A percentile compares a stretch with the other conserved stretches of the same genome.
Conservation (phyloP, 495 filamentous ascomycete genomes). For the Aspergillus sclerotiicarbonarius region DNA sequence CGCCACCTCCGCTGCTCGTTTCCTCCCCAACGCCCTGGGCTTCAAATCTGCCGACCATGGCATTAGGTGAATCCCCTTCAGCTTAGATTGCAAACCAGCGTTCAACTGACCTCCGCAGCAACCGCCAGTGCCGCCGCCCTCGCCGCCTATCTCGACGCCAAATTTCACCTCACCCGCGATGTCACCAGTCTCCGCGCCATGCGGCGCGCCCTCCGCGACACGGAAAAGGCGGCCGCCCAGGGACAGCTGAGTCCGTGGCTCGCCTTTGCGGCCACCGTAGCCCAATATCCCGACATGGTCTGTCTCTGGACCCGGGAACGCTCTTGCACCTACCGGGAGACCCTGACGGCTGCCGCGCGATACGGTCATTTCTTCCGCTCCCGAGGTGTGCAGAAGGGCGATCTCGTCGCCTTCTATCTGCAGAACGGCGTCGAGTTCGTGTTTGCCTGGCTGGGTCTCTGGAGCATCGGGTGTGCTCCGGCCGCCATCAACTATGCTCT, state of each 20-base stretch:
- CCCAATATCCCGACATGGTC: constrained; percentile 44
- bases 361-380: constrained; percentile 65
- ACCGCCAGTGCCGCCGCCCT: constrained; percentile 46
- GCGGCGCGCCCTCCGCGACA: constrained; percentile 35
- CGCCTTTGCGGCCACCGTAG: constrained; percentile 56
- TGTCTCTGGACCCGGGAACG: constrained; percentile 67
- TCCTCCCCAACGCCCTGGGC: background rate
- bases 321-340: constrained; percentile 61
- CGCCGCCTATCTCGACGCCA: constrained; percentile 67
- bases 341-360: constrained; percentile 53
- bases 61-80: background rate
- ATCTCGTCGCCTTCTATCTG: constrained; percentile 68
- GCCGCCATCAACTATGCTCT: constrained; percentile 75
- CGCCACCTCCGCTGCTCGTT: background rate
- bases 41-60: background rate
- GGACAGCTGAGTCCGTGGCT: constrained; percentile 62
- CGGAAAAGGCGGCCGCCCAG: constrained; percentile 36
- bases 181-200: constrained; percentile 32
- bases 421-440: constrained; percentile 68
- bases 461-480: constrained; percentile 64
- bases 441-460: constrained; percentile 59
- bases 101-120: constrained; percentile 26
- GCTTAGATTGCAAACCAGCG: background rate
- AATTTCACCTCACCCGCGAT: constrained; percentile 65
- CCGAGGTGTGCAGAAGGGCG: constrained; percentile 59